phyloP scores from a whole-genome alignment of 345 rosid genomes.

The Salix caprea region DNA sequence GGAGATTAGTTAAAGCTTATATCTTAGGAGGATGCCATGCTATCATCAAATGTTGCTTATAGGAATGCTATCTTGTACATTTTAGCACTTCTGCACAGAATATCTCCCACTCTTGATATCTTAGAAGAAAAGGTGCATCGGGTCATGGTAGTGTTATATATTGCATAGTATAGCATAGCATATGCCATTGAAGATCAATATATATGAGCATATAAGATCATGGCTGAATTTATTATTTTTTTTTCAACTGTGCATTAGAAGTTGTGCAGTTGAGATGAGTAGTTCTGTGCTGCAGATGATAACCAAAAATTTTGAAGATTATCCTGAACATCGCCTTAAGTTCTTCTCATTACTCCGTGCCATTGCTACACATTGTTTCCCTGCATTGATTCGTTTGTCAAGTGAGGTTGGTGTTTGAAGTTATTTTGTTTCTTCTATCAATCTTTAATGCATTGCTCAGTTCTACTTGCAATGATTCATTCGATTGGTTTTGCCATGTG shows the following conservation, averaged over 20 bases:
- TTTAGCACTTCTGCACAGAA: neutral
- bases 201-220: neutral
- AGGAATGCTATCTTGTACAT: neutral
- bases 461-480: neutral
- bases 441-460: neutral
- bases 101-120: neutral
- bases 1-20: neutral
- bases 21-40: neutral
- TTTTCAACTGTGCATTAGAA: neutral
- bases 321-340: conserved; percentile 97
- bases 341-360: conserved; percentile 98
- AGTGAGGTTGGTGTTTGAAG: conserved; percentile 66
- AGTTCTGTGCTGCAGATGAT: conserved; percentile 66
- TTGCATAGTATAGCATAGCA: neutral
- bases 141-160: neutral
- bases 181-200: too few relatives aligned
- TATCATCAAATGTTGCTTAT: neutral
- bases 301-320: conserved; percentile 95
- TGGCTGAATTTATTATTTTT: neutral
- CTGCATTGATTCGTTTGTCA: conserved; percentile 82
- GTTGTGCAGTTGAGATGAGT: conserved; percentile 5
- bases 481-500: neutral
- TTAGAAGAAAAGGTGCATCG: neutral
- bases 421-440: neutral
- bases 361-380: conserved; percentile 90